Conservation (phyloP, 1,284 basidiomycete species). For the Marasmius oreades region DNA sequence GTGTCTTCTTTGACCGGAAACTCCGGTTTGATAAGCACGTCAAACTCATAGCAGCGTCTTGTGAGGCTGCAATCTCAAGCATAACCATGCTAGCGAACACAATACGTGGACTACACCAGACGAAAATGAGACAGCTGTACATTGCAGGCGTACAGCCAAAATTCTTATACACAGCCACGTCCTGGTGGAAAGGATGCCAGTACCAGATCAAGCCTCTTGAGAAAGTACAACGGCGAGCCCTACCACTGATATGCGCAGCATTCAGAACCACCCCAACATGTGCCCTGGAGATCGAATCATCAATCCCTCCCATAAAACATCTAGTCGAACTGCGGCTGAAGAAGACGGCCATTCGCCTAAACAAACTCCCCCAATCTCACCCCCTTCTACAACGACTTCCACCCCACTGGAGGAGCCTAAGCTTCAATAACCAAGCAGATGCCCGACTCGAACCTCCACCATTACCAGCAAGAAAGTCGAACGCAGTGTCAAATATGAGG, state of each 20-base stretch:
- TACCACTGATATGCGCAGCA: constrained; percentile 28
- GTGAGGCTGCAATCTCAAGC: neutral
- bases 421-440: no score
- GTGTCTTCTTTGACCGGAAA: constrained; percentile 1
- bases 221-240: no score
- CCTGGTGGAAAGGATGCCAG: constrained; percentile 34
- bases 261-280: no score
- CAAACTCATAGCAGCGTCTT: no score
- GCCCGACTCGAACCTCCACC: no score
- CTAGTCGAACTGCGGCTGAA: constrained; percentile 11
- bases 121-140: neutral
- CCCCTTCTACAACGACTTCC: constrained; percentile 23
- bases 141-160: constrained; percentile 23
- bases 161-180: constrained; percentile 27
- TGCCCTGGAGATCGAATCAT: constrained; percentile 29
- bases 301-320: constrained; percentile 21
- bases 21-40: constrained; percentile 9
- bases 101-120: neutral
- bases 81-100: constrained; percentile 7
- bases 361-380: constrained; percentile 19
- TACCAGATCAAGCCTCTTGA: constrained; percentile 19
- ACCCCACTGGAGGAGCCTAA: no score
- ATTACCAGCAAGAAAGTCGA: no score
- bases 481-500: no score
- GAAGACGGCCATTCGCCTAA: constrained; percentile 17